phyloP scores from a whole-genome alignment of 805 yeast genomes.

The Candida maesae region DNA sequence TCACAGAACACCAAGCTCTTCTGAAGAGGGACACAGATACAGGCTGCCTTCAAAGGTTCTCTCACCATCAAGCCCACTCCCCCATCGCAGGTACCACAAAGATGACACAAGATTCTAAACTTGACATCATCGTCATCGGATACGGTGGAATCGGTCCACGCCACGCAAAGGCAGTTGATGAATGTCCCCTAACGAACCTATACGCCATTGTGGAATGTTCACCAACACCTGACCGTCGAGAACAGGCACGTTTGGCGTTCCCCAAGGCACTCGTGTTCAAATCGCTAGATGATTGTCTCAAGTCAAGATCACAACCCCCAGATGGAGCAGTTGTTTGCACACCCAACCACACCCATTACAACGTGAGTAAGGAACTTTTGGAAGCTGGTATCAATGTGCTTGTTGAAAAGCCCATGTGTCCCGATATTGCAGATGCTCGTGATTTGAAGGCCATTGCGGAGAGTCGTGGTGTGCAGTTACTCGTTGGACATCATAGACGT shows the following conservation, averaged over 20 bases:
- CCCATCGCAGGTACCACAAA: no score
- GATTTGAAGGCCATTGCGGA: conserved; percentile 8
- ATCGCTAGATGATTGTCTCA: conserved; percentile 8
- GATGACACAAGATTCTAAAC: not conserved
- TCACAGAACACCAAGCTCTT: no score
- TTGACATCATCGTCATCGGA: conserved; percentile 16
- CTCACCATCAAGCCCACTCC: not conserved
- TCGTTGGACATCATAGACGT: conserved; percentile 18
- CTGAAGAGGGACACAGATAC: no score
- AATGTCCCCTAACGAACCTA: conserved; percentile 14
- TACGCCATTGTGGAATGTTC: conserved; percentile 17
- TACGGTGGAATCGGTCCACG: conserved; percentile 22
- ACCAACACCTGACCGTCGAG: conserved; percentile 7
- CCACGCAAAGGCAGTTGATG: conserved; percentile 15
- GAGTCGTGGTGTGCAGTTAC: conserved; percentile 7
- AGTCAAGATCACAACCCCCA: not conserved
- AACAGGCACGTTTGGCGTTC: conserved; percentile 5
- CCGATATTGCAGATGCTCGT: conserved; percentile 14
- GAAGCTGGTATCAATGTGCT: conserved; percentile 12
- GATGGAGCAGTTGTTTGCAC: conserved; percentile 23
- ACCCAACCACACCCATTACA: conserved; percentile 19
- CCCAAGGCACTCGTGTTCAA: conserved; percentile 11
- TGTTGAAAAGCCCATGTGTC: conserved; percentile 20
- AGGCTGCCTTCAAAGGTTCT: no score
- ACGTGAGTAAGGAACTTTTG: conserved; percentile 9